Evolutionary conservation across 2,329 filamentous ascomycete genomes (phyloP).

Genomic region (Fusarium dimerum): DNA sequence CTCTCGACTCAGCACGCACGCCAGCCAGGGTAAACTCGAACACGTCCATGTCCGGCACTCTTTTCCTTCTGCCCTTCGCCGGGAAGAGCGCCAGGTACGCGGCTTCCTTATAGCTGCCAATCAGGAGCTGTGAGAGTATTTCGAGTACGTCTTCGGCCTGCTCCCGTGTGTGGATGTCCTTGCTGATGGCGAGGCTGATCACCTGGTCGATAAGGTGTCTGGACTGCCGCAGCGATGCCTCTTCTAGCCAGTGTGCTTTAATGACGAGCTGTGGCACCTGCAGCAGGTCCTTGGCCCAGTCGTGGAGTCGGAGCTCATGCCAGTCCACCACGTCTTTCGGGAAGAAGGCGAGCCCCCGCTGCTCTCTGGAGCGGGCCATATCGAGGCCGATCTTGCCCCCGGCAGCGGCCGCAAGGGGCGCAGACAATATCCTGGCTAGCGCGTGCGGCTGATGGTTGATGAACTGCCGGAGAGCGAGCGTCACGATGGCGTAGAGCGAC

Average conservation of each 20-base stretch:
- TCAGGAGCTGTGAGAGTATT: conserved; percentile 1
- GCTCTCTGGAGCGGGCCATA: conserved; percentile 3
- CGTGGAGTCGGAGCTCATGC: conserved; percentile 3
- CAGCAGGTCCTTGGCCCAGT: conserved; percentile 4
- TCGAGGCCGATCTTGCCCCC: conserved; percentile 4
- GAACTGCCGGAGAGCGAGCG: conserved; percentile 1
- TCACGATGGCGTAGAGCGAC: conserved; percentile 1
- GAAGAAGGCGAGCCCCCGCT: conserved; percentile 5
- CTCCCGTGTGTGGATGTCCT: conserved; percentile 1
- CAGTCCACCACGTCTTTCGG: conserved; percentile 4
- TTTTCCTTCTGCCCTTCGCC: background rate
- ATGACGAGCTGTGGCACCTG: conserved; percentile 4
- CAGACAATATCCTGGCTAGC: conserved; percentile 1
- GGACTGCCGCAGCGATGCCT: conserved; percentile 1
- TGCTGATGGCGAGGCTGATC: conserved; percentile 2
- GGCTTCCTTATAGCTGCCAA: background rate
- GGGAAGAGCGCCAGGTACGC: conserved; percentile 1
- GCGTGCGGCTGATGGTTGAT: conserved; percentile 1
- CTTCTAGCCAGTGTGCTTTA: conserved; percentile 3
- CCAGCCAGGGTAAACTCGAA: conserved; percentile 1
- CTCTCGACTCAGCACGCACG: background rate
- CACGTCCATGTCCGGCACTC: background rate
- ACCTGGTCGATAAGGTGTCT: conserved; percentile 2
- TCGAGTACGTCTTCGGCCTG: conserved; percentile 1
- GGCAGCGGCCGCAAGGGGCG: conserved; percentile 1